Evolutionary conservation across 495 filamentous ascomycete species (phyloP).

Genomic region (Thermothielavioides terrestris): DNA sequence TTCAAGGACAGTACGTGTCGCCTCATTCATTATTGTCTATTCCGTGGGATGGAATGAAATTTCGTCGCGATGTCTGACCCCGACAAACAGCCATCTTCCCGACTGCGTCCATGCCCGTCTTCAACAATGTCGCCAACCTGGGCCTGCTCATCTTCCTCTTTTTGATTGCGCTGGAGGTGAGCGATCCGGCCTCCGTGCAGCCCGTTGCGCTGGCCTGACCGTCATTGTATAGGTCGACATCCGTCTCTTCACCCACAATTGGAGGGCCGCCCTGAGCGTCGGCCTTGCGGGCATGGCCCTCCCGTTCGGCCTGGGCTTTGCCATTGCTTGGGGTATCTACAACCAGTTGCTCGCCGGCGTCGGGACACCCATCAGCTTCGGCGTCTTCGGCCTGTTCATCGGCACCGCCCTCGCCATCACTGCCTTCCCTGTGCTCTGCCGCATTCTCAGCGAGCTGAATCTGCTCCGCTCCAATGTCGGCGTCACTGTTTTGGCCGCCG

Average conservation of each 20-base stretch:
- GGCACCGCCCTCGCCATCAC: slow-evolving; percentile 94
- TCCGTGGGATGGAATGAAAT: too few relatives aligned
- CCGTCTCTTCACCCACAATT: slow-evolving; percentile 75
- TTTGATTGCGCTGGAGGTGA: slow-evolving; percentile 71
- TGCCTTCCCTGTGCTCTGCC: slow-evolving; percentile 90
- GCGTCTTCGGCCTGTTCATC: slow-evolving; percentile 84
- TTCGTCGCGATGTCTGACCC: too few relatives aligned
- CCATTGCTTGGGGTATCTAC: slow-evolving; percentile 81
- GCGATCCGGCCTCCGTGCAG: background rate
- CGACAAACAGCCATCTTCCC: slow-evolving; percentile 60
- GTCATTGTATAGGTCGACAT: slow-evolving; percentile 60
- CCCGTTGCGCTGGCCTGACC: background rate
- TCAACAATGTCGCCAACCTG: slow-evolving; percentile 79
- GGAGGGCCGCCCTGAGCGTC: slow-evolving; percentile 75
- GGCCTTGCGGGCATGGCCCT: slow-evolving; percentile 79
- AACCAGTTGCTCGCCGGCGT: slow-evolving; percentile 64
- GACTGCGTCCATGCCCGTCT: slow-evolving; percentile 56
- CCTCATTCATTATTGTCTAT: slow-evolving; percentile 39
- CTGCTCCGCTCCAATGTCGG: slow-evolving; percentile 78
- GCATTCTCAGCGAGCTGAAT: slow-evolving; percentile 89
- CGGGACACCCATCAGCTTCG: slow-evolving; percentile 53
- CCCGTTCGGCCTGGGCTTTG: slow-evolving; percentile 61
- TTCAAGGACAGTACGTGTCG: slow-evolving; percentile 59
- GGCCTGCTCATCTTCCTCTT: slow-evolving; percentile 89
- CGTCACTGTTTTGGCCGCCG: slow-evolving; percentile 84